A percentile compares a stretch with the other conserved stretches of the same genome.
Evolutionary conservation across 306 rosid species (phyloP).

Genomic region (Quillaja saponaria): DNA sequence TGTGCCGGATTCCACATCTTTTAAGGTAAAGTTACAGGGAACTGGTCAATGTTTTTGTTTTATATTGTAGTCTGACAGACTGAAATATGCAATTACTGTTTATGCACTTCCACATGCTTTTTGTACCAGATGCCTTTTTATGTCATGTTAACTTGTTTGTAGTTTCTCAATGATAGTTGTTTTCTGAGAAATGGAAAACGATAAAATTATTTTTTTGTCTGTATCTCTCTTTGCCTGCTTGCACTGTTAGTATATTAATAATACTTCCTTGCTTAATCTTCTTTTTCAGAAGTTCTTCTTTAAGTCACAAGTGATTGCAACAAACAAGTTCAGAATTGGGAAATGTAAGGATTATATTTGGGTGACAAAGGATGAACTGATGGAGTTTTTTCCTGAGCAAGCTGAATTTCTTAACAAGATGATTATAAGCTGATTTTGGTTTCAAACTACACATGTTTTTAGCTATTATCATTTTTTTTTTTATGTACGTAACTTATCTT

Average conservation of each 20-base stretch:
- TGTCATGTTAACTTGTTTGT: too few relatives aligned
- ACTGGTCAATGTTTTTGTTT: neutral
- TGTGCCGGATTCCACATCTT: constrained; percentile 39
- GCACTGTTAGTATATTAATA: constrained; percentile 27
- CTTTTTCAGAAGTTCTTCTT: constrained; percentile 70
- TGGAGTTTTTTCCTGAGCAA: constrained; percentile 81
- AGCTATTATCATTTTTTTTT: constrained; percentile 7
- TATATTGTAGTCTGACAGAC: neutral
- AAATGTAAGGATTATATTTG: constrained; percentile 79
- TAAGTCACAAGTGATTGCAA: constrained; percentile 86
- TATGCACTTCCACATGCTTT: neutral
- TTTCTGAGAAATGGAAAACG: too few relatives aligned
- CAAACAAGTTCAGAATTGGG: constrained; percentile 51
- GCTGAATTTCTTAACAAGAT: constrained; percentile 70
- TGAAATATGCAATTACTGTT: neutral
- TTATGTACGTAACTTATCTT: too few relatives aligned
- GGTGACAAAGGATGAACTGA: constrained; percentile 89
- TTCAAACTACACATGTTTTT: neutral
- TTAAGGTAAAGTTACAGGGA: constrained; percentile 53
- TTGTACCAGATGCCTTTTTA: too few relatives aligned
- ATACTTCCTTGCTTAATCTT: constrained; percentile 14
- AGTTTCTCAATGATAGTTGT: too few relatives aligned
- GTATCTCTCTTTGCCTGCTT: too few relatives aligned
- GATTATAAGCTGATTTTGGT: constrained; percentile 68
- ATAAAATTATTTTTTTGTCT: too few relatives aligned